phyloP scores from a whole-genome alignment of 495 filamentous ascomycete genomes.

The Cercophora sp. region DNA sequence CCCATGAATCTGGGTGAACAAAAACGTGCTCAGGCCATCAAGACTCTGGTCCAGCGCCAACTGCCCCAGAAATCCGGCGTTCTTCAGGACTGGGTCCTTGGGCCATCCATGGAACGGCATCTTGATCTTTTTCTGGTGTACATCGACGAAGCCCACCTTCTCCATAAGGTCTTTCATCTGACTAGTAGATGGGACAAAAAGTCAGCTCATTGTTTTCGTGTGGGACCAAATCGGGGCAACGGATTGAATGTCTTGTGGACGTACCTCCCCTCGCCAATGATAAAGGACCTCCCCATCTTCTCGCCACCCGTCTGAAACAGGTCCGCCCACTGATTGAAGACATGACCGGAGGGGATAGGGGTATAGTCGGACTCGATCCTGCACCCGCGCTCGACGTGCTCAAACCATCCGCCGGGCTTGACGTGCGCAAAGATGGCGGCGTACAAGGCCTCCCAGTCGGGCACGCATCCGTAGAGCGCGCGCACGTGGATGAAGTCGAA shows the following conservation, averaged over 20 bases:
- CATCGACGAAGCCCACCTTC: conserved; percentile 51
- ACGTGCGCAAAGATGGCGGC: conserved; percentile 25
- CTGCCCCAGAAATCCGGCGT: neutral
- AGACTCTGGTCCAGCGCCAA: conserved; percentile 3
- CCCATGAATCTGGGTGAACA: neutral
- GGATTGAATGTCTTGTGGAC: no score
- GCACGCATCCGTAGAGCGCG: conserved; percentile 39
- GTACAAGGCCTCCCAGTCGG: conserved; percentile 16
- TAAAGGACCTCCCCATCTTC: conserved; percentile 6
- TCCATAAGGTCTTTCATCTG: conserved; percentile 43
- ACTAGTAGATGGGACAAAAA: no score
- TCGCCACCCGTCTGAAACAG: conserved; percentile 6
- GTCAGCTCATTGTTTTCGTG: no score
- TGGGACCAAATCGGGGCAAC: no score
- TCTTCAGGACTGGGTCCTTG: conserved; percentile 26
- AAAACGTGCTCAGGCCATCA: conserved; percentile 3
- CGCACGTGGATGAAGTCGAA: conserved; percentile 55
- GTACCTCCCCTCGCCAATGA: neutral
- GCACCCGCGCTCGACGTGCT: conserved; percentile 25
- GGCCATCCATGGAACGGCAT: conserved; percentile 53
- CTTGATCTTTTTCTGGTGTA: conserved; percentile 43
- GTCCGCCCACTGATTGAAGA: conserved; percentile 28
- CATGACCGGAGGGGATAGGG: conserved; percentile 20
- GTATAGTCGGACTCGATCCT: conserved; percentile 22
- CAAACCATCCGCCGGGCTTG: conserved; percentile 38